Percentiles rank a stretch among this genome's conserved stretches.
Conservation (phyloP, 1,284 basidiomycete genomes). For the Ganoderma lingzhi region DNA sequence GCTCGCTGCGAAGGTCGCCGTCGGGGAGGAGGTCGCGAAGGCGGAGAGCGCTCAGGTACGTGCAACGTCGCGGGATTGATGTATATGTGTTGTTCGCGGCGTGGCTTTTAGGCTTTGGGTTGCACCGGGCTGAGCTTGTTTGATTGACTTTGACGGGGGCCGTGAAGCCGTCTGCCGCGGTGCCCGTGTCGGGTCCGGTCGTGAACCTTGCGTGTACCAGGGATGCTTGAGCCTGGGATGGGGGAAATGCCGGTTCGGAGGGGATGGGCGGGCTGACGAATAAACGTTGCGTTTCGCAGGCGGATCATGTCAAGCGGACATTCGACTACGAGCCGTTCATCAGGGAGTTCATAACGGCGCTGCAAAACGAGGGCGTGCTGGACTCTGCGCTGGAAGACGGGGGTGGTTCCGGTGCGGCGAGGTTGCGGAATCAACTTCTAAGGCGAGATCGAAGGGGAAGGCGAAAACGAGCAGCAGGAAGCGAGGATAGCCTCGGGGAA, state of each 20-base stretch:
- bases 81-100: not conserved
- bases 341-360: constrained; percentile 49
- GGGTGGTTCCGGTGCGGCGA: not conserved
- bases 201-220: not conserved
- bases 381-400: constrained; percentile 33
- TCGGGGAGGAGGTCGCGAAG: constrained; percentile 61
- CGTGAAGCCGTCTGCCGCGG: not conserved
- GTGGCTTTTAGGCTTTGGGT: constrained; percentile 2
- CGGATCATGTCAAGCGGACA: constrained; percentile 62
- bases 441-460: constrained; percentile 15
- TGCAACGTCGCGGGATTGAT: not conserved
- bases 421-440: constrained; percentile 6
- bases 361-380: constrained; percentile 58
- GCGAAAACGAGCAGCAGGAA: constrained; percentile 10
- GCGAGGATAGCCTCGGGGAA: not conserved
- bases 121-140: constrained; percentile 1
- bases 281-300: constrained; percentile 43
- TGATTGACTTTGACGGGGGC: not conserved
- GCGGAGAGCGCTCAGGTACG: constrained; percentile 54
- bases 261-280: not conserved
- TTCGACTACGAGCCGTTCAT: constrained; percentile 71
- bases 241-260: not conserved
- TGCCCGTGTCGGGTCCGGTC: not conserved
- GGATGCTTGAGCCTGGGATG: no score
- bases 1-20: constrained; percentile 49